These are phyloP conservation scores for Mycena polygramma DNA, from an alignment of 768 basidiomycete genomes.

Conservation along the genomic window DNA sequence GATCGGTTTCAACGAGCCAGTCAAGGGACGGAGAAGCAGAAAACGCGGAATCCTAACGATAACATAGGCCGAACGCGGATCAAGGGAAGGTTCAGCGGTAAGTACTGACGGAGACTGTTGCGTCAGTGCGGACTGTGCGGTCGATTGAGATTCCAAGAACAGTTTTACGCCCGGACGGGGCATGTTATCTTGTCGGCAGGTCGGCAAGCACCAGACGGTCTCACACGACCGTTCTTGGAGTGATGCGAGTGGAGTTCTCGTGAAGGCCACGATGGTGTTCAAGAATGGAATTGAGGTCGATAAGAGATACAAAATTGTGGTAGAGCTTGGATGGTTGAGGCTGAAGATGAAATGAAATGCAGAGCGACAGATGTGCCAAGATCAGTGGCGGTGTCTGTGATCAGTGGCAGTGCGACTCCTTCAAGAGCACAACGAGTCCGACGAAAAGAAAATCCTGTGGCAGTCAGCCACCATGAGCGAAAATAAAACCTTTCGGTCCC, in stretches of 20 bases:
- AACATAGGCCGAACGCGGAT: neutral
- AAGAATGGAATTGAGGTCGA: too few species aligned
- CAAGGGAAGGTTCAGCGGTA: neutral
- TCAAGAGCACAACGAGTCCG: too few species aligned
- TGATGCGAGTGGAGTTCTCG: constrained; percentile 12
- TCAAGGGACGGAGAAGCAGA: neutral
- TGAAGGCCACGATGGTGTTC: neutral
- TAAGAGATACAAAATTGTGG: too few species aligned
- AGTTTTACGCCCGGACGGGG: too few species aligned
- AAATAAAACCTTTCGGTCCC: too few species aligned
- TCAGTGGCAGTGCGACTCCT: neutral
- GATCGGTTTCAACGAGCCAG: constrained; percentile 2
- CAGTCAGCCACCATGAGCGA: neutral
- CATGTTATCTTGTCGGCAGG: neutral
- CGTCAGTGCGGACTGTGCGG: neutral
- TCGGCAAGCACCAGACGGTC: neutral
- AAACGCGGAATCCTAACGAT: neutral
- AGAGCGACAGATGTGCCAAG: neutral
- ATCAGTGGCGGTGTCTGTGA: neutral
- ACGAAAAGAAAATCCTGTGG: too few species aligned
- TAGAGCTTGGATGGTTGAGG: too few species aligned
- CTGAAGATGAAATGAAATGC: too few species aligned
- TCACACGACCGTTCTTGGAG: constrained; percentile 14
- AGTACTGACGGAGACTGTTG: constrained; percentile 3
- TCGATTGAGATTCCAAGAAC: too few species aligned